These are phyloP conservation scores for Xylariales sp. DNA, from an alignment of 2,329 filamentous ascomycete genomes.

Conservation along the genomic window DNA sequence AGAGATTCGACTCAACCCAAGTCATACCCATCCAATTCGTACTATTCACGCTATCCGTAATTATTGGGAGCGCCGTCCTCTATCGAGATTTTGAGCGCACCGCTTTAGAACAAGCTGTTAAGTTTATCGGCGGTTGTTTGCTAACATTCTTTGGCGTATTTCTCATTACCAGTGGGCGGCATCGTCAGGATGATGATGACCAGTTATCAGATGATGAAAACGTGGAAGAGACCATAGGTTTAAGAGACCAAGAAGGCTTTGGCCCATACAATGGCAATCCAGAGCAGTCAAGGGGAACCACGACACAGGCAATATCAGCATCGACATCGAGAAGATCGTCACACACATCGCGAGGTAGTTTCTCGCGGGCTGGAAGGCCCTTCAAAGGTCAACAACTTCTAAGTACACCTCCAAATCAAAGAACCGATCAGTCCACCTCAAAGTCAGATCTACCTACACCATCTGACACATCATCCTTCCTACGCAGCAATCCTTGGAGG, in stretches of 20 bases:
- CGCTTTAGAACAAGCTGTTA: slow-evolving; percentile 75
- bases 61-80: slow-evolving; percentile 90
- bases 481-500: slow-evolving; percentile 58
- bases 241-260: slow-evolving; percentile 59
- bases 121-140: slow-evolving; percentile 90
- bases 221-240: slow-evolving; percentile 72
- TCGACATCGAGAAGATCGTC: slow-evolving; percentile 61
- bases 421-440: slow-evolving; percentile 48
- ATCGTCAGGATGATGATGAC: slow-evolving; percentile 66
- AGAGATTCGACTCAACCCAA: slow-evolving; percentile 95
- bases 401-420: slow-evolving; percentile 53
- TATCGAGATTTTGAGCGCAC: slow-evolving; percentile 95
- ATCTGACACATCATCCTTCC: slow-evolving; percentile 53
- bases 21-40: slow-evolving; percentile 99
- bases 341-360: slow-evolving; percentile 59
- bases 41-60: slow-evolving; percentile 94
- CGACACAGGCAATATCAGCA: slow-evolving; percentile 35
- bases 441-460: slow-evolving; percentile 49
- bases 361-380: slow-evolving; percentile 54
- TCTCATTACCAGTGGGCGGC: slow-evolving; percentile 88
- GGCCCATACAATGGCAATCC: slow-evolving; percentile 49
- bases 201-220: slow-evolving; percentile 69
- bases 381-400: slow-evolving; percentile 51
- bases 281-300: slow-evolving; percentile 32
- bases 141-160: slow-evolving; percentile 98